These are phyloP conservation scores for Camelina hispida DNA, from an alignment of 345 rosid species.

Conservation along the genomic window DNA sequence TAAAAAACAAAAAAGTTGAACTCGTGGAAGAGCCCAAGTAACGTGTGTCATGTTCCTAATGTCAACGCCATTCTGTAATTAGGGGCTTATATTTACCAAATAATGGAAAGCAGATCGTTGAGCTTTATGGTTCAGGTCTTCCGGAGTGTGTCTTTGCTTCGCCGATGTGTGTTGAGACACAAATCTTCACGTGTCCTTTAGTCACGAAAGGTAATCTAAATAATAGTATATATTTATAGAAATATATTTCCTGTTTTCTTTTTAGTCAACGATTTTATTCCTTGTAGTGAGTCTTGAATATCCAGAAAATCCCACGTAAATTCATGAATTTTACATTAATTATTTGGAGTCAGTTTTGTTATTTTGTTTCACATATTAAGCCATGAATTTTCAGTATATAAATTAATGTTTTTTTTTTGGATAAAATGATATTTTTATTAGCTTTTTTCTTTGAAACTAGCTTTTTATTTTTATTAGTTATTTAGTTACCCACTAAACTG, in stretches of 20 bases:
- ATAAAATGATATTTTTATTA: too few relatives aligned
- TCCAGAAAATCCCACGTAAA: background rate
- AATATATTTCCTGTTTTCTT: background rate
- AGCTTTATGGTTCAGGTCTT: background rate
- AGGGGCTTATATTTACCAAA: background rate
- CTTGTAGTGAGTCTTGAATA: background rate
- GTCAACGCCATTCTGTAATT: constrained; percentile 6
- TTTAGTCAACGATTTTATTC: background rate
- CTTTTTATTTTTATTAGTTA: background rate
- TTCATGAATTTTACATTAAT: background rate
- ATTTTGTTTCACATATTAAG: background rate
- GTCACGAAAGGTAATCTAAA: background rate
- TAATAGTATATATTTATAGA: too few relatives aligned
- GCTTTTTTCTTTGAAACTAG: too few relatives aligned
- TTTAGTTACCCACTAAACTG: background rate
- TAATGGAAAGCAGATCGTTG: constrained; percentile 15
- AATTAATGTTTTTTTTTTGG: background rate
- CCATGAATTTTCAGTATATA: background rate
- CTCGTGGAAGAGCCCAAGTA: constrained; percentile 8
- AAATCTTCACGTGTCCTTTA: constrained; percentile 11
- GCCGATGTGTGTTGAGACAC: constrained; percentile 12
- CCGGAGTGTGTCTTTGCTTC: constrained; percentile 20
- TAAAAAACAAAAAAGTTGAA: background rate
- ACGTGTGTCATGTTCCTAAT: background rate
- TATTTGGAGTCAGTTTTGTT: background rate